phyloP scores from a whole-genome alignment of 805 yeast species.

The Candida vaughaniae region DNA sequence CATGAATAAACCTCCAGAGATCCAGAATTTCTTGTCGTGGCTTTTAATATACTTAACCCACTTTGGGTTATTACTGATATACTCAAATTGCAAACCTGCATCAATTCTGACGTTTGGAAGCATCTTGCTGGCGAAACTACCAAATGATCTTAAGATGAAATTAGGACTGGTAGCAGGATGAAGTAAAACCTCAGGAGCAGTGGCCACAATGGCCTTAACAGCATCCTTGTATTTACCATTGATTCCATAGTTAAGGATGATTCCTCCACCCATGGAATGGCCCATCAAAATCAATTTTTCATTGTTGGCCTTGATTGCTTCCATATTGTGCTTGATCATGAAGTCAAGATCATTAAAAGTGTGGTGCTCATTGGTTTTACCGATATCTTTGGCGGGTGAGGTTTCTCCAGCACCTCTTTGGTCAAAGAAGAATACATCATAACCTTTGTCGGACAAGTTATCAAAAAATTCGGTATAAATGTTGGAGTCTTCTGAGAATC shows the following conservation, averaged over 20 bases:
- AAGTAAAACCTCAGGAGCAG: slow-evolving; percentile 60
- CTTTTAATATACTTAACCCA: slow-evolving; percentile 46
- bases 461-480: slow-evolving; percentile 56
- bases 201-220: slow-evolving; percentile 46
- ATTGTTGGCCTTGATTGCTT: slow-evolving; percentile 22
- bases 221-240: slow-evolving; percentile 49
- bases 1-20: slow-evolving; percentile 54
- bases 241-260: slow-evolving; percentile 59
- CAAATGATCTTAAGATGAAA: slow-evolving; percentile 34
- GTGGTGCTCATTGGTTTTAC: slow-evolving; percentile 55
- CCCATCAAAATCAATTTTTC: slow-evolving; percentile 57
- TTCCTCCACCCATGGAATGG: slow-evolving; percentile 84
- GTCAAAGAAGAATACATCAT: slow-evolving; percentile 66
- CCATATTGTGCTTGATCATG: slow-evolving; percentile 47
- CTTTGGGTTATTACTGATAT: slow-evolving; percentile 48
- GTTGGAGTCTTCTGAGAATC: slow-evolving; percentile 60
- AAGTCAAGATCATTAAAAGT: slow-evolving; percentile 60
- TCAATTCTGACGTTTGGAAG: slow-evolving; percentile 53
- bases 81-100: slow-evolving; percentile 55
- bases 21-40: slow-evolving; percentile 43
- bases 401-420: slow-evolving; percentile 78
- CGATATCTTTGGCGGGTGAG: slow-evolving; percentile 50
- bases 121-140: slow-evolving; percentile 36
- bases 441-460: slow-evolving; percentile 50
- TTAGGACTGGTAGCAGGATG: slow-evolving; percentile 63